Evolutionary conservation across 495 filamentous ascomycete genomes (phyloP), one percentile per base, ranked within the genome.

Genomic region (Penicillium pancosmium): DNA sequence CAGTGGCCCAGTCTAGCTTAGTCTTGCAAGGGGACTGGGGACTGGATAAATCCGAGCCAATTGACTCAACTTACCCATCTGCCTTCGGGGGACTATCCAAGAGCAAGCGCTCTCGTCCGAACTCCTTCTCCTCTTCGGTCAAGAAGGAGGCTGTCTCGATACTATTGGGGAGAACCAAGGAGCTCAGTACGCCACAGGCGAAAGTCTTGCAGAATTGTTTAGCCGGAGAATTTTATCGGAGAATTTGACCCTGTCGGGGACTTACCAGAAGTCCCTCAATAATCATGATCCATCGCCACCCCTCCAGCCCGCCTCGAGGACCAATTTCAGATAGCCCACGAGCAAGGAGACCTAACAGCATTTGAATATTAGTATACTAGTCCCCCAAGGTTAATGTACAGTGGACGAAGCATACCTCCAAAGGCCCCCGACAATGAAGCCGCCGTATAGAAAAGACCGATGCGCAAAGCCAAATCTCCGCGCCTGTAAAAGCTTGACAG

Each of bases 391-490:
- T 9, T 6, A 31, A 7, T 27, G 6, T 15, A 44, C 12, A 40
- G 15, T 40, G 15, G 2, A 40, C 15, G 8, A 44, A 50, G 34
- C 55, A 61, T 76, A 64, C 88, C 86, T 31, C 84, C 85, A 67
- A 92, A 91, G 2, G 87, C 88, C 27, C 88, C 88, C 4, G 88
- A 87, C 36, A 91, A 64, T 18, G 82, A 86, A 1, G 87, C 88
- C 4, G 87, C 82, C n/a, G 83, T 85, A 76, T 90, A 91, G 69
- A 92, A 93, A 53, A 88, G 71, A 23, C 88, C 89, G 64, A 87
- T 84, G n/a, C 90, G 83, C 46, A 82, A 77, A 55, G 91, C 89
- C 49, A 85, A 78, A 65, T 91, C 88, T 53, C 84, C 82, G 13
- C 86, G 71, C 62, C 78, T 74, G 59, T 91, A 92, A 83, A 91